Evolutionary conservation across 2,329 filamentous ascomycete species (phyloP).

Genomic region (Cladosporium oxysporum): DNA sequence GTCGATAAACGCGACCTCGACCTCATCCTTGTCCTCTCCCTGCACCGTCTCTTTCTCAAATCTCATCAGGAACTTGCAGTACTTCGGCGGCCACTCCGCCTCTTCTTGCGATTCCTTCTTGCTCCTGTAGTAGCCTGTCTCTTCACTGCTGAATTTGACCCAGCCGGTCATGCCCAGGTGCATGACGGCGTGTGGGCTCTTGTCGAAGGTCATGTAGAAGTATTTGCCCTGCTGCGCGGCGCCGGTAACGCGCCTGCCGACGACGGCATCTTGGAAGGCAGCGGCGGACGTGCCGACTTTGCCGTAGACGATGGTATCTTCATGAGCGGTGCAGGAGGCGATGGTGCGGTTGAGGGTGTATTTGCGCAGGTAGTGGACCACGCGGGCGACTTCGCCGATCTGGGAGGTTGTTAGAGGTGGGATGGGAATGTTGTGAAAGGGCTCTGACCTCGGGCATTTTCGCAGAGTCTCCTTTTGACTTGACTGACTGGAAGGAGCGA

Average conservation of each 20-base stretch:
- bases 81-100: conserved; percentile 91
- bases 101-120: conserved; percentile 51
- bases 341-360: conserved; percentile 85
- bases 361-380: conserved; percentile 81
- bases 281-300: conserved; percentile 80
- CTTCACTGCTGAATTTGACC: conserved; percentile 81
- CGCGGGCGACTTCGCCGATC: conserved; percentile 69
- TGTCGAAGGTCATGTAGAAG: conserved; percentile 83
- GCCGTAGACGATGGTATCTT: conserved; percentile 85
- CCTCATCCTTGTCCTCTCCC: conserved; percentile 47
- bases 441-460: conserved; percentile 22
- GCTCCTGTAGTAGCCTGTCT: conserved; percentile 76
- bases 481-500: neutral
- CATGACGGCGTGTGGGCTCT: conserved; percentile 74
- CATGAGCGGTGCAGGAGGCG: conserved; percentile 65
- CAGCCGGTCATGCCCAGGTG: conserved; percentile 64
- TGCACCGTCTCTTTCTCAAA: conserved; percentile 41
- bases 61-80: conserved; percentile 81
- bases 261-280: conserved; percentile 72
- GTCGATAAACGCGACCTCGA: conserved; percentile 78
- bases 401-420: neutral
- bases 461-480: neutral
- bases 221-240: conserved; percentile 94
- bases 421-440: neutral
- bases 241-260: conserved; percentile 69